A percentile compares a stretch with the other conserved stretches of the same genome.
Conservation (phyloP, 805 yeast genomes). For the Lachancea nothofagi region DNA sequence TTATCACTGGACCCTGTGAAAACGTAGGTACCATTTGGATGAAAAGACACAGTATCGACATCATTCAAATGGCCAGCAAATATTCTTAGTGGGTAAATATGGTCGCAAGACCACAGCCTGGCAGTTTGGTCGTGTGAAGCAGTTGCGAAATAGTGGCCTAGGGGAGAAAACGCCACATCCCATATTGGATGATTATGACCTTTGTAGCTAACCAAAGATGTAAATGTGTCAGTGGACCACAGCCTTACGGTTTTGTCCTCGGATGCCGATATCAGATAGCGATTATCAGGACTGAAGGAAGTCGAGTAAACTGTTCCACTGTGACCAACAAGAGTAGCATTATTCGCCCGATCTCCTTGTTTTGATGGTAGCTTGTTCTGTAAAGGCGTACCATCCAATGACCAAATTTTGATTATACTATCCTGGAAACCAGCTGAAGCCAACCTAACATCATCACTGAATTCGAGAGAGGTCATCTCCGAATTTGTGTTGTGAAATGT, state of each 20-base stretch:
- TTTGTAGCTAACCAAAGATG: conserved; percentile 86
- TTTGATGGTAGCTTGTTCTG: conserved; percentile 44
- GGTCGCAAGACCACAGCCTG: conserved; percentile 96
- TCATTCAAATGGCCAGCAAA: conserved; percentile 97
- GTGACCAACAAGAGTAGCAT: conserved; percentile 65
- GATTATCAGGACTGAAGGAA: conserved; percentile 85
- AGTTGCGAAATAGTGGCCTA: conserved; percentile 97
- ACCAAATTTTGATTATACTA: conserved; percentile 86
- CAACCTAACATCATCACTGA: conserved; percentile 79
- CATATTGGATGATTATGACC: conserved; percentile 96
- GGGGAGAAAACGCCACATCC: conserved; percentile 93
- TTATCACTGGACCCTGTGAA: conserved; percentile 95
- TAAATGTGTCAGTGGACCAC: conserved; percentile 90
- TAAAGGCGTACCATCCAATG: conserved; percentile 84
- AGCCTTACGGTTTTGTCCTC: conserved; percentile 89
- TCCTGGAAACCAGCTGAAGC: conserved; percentile 95
- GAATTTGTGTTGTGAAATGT: conserved; percentile 93
- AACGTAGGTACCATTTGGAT: conserved; percentile 91
- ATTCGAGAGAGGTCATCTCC: conserved; percentile 78
- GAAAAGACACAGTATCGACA: conserved; percentile 91
- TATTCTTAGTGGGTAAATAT: conserved; percentile 88
- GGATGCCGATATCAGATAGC: conserved; percentile 71
- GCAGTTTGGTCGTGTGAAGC: conserved; percentile 98
- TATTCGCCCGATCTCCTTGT: conserved; percentile 36
- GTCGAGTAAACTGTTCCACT: conserved; percentile 90